Base-by-base conservation (phyloP, 345 rosid species). In the Murraya koenigii region DNA sequence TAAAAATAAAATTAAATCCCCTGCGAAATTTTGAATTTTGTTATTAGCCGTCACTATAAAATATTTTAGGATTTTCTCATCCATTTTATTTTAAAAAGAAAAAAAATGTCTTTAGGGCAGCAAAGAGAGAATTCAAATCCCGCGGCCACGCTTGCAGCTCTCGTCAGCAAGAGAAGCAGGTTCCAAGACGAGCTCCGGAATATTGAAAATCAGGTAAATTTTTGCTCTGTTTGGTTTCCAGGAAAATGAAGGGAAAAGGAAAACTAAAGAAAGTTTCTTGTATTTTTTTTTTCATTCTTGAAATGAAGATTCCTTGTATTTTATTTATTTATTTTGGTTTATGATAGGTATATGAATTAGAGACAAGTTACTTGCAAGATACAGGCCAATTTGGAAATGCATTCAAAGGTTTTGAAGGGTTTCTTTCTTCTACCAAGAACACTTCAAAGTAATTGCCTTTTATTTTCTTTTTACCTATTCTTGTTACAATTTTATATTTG, bases 161-260 rank as follows among this genome's bases (percentile, higher is more conserved):
- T 91, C 65, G 59, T 88, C 69, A 77, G 72, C 84, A 89, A 87
- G 83, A 87, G 93, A 79, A 85, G 82, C 39, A 88, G 86, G 89
- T 90, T 89, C 54, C 91, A 88, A 59, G 92, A 91, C 1, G 93
- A 91, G 83, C 95, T 91, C 30, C 87, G 91, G 41, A 85, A 20
- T 83, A 88, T 91, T 68, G 93, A 91, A 84, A 89, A 81, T 76
- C 93, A 91, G 93, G 95, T 91, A 28, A 1, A 7, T 65, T 44
- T 70, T 65, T 20, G 5, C 22, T 49, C 25, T 23, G 56, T 41
- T 68, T 41, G 66, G 59, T 69, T 52, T 3, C 54, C 23, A 1
- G 26, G n/a, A 69, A 26, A 20, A 14, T 28, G 23, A 49, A 70
- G 2, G 26, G 30, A 26, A 30, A 30, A 14, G 19, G 25, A 5